These are phyloP conservation scores for Chytriomyces sp. DNA, from an alignment of 192 early-diverging fungal genomes.

Conservation along the genomic window DNA sequence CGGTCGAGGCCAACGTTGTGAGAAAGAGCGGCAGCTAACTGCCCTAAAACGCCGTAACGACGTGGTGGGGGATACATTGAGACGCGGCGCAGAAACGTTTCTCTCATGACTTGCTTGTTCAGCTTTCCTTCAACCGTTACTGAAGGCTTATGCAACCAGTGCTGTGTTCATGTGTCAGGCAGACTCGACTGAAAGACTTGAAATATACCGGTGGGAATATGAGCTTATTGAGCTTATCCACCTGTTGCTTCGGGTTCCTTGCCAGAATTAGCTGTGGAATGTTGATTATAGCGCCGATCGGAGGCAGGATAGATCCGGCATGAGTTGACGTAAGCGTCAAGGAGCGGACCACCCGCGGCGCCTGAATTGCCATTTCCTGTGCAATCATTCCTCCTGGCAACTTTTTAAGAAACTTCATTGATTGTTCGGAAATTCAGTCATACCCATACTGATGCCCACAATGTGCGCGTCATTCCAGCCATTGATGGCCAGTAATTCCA, in stretches of 20 bases:
- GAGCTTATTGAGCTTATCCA: slow-evolving; percentile 26
- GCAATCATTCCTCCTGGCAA: slow-evolving; percentile 67
- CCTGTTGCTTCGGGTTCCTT: slow-evolving; percentile 19
- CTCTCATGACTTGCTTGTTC: background rate
- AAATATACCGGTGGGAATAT: slow-evolving; percentile 32
- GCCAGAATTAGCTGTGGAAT: slow-evolving; percentile 26
- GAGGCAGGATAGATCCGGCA: slow-evolving; percentile 51
- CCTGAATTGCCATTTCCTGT: slow-evolving; percentile 65
- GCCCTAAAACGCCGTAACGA: background rate
- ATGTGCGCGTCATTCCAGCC: slow-evolving; percentile 77
- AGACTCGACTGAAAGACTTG: background rate
- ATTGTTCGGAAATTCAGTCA: slow-evolving; percentile 29
- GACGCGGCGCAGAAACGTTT: background rate
- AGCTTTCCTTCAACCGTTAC: background rate
- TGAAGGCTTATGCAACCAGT: slow-evolving; percentile 37
- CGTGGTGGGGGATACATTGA: background rate
- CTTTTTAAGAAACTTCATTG: background rate
- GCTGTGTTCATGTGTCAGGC: background rate
- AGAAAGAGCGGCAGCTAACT: slow-evolving; percentile 1
- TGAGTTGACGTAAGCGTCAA: slow-evolving; percentile 63
- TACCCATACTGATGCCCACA: slow-evolving; percentile 83
- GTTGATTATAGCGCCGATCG: slow-evolving; percentile 12
- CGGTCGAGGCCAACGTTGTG: slow-evolving; percentile 10
- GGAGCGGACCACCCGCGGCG: slow-evolving; percentile 61
- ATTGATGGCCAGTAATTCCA: slow-evolving; percentile 68